Base-by-base conservation (phyloP, 78 protist genomes). In the Parvularia atlantis region DNA sequence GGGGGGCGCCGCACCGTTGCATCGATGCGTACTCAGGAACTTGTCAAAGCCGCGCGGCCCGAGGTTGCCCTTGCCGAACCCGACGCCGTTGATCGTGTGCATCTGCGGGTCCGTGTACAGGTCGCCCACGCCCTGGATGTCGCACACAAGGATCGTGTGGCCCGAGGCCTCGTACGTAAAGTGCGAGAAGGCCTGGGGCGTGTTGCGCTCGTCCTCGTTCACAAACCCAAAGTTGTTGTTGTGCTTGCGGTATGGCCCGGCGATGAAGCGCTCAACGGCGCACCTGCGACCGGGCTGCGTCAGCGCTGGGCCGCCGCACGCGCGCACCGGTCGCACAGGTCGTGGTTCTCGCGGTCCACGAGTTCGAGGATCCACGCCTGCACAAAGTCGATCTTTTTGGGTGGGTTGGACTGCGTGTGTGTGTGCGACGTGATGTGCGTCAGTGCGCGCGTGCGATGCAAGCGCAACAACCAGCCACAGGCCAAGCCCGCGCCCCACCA, bases 171-270 rank as follows among this genome's bases (percentile, higher is more conserved):
- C 90, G 56, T 82, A 88, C 39, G 90, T 73, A 48, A 85, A 91
- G 71, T 91, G 95, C 26, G 89, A 73, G 60, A 91, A 91, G 5
- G 93, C 92, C n/a, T 90, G 94, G 36, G 91, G 94, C 26, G 94
- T 86, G 81, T 71, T 79, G 36, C 89, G 80, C 39, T 16, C 4
- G 37, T 36, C 36, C 14, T 48, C 62, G 53, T 76, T 57, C 40
- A 76, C 85, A 37, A 64, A 85, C 3, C 89, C 95, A 56, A 35
- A 75, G 75, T 91, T 91, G 72, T 77, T 83, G 83, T 91, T 91
- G 82, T 87, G 83, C 54, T 91, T 91, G 58, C 64, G 40, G 46
- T 46, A 67, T 0, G n/a, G 35, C 6, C 72, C 72, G 30, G 13
- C 56, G 30, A 67, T 41, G 17, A 43, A 46, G 22, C 17, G 28